Base-by-base conservation (phyloP, 2,329 filamentous ascomycete genomes). In the Calycina marina region DNA sequence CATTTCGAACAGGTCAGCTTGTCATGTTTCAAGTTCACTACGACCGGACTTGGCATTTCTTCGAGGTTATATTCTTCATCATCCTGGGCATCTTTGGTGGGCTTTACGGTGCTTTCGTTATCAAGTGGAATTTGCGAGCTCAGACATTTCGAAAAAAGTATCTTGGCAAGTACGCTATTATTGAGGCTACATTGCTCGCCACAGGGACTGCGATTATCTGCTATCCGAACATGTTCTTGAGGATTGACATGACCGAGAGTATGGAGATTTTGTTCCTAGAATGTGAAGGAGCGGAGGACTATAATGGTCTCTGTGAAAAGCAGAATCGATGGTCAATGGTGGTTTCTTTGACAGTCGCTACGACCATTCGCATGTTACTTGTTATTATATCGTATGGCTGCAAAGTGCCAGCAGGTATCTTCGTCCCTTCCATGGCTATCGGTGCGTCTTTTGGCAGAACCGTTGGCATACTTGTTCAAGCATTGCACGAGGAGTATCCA, bases 1-100 rank as follows among this genome's bases (percentile, higher is more conserved):
- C 90, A 14, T 98, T 98, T 58, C 67, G 90, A 32, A 96, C 90
- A 0, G 90, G 90, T 13, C 90, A 98, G 52, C 68, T 98, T 25
- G 90, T 98, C 70, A 96, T 98, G 88, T 98, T 98, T 57, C 86
- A 93, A 49, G 88, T 98, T 49, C 74, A 75, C 47, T 98, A 98
- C 52, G 88, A 96, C 55, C 78, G 88, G 25, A 78, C 81, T 25
- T 98, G 90, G 90, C 90, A 98, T 59, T 93, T 93, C 50, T 98
- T 98, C 51, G 90, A 98, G 54, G 67, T 90, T 3, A 57, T 93
- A 15, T 96, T 96, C 52, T 98, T 93, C 56, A 69, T 93, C 42
- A 63, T 93, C 32, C 73, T 98, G 40, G 90, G 90, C 28, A 68
- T 90, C 16, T 96, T 98, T 46, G 90, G 90, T 25, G 90, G 90